phyloP scores from a whole-genome alignment of 2,329 filamentous ascomycete genomes.

The Xylogone sp. region DNA sequence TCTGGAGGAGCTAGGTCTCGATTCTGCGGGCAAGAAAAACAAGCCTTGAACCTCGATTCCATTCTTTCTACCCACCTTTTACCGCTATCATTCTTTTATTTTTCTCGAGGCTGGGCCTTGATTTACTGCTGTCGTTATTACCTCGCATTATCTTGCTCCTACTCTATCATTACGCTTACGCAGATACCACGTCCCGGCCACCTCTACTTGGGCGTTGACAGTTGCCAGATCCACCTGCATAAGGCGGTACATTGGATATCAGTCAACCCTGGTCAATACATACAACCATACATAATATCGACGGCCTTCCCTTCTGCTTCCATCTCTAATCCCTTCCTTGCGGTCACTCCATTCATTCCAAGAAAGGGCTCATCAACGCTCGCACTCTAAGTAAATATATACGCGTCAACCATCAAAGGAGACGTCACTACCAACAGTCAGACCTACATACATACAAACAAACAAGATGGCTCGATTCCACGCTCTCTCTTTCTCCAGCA shows the following conservation, averaged over 20 bases:
- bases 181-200: background rate
- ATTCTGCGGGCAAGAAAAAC: background rate
- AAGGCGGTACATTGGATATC: background rate
- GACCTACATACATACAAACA: no score
- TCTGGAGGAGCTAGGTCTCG: background rate
- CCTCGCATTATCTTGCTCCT: background rate
- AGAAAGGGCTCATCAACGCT: background rate
- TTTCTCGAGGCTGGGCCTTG: background rate
- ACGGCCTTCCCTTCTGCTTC: no score
- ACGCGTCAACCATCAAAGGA: background rate
- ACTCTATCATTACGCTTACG: background rate
- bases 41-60: background rate
- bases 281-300: no score
- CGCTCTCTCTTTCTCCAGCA: conserved; percentile 39
- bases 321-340: background rate
- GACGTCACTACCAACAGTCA: no score
- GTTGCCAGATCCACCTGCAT: background rate
- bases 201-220: background rate
- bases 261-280: no score
- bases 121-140: background rate
- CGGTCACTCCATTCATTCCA: background rate
- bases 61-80: background rate
- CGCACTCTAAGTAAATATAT: background rate
- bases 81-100: no score
- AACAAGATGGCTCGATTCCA: conserved; percentile 19